Conservation (phyloP, 192 early-diverging fungal genomes). For the Ambispora gerdemannii region DNA sequence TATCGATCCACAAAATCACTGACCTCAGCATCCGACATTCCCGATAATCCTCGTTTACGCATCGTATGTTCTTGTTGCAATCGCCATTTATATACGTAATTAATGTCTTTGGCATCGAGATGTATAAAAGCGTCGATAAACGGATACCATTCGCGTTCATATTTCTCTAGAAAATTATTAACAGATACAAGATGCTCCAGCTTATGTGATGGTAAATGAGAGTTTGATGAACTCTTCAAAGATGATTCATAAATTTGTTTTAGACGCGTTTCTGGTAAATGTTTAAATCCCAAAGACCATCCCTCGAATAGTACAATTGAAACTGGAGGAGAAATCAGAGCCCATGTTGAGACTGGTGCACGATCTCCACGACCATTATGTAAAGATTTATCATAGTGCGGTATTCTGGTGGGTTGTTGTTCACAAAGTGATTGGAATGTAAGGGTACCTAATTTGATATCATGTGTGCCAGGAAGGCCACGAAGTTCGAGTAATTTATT, state of each 20-base stretch:
- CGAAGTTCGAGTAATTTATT: slow-evolving; percentile 79
- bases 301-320: slow-evolving; percentile 91
- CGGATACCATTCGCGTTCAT: slow-evolving; percentile 59
- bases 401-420: slow-evolving; percentile 46
- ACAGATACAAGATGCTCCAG: slow-evolving; percentile 43
- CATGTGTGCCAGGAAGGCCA: slow-evolving; percentile 91
- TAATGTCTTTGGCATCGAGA: slow-evolving; percentile 56
- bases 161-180: slow-evolving; percentile 49
- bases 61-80: slow-evolving; percentile 78
- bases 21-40: slow-evolving; percentile 74
- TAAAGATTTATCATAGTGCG: slow-evolving; percentile 79
- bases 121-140: slow-evolving; percentile 77
- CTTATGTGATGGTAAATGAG: slow-evolving; percentile 37
- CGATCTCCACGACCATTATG: slow-evolving; percentile 79
- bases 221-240: not conserved
- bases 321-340: slow-evolving; percentile 45
- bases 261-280: slow-evolving; percentile 40
- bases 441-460: slow-evolving; percentile 58
- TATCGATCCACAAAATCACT: slow-evolving; percentile 81
- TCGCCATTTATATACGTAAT: slow-evolving; percentile 81
- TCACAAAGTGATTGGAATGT: slow-evolving; percentile 50
- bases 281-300: slow-evolving; percentile 86
- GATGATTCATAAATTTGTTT: slow-evolving; percentile 28
- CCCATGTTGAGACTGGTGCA: slow-evolving; percentile 58
- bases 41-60: slow-evolving; percentile 44